Evolutionary conservation across 2,329 filamentous ascomycete genomes (phyloP).

Genomic region (Fusarium cicatricum): DNA sequence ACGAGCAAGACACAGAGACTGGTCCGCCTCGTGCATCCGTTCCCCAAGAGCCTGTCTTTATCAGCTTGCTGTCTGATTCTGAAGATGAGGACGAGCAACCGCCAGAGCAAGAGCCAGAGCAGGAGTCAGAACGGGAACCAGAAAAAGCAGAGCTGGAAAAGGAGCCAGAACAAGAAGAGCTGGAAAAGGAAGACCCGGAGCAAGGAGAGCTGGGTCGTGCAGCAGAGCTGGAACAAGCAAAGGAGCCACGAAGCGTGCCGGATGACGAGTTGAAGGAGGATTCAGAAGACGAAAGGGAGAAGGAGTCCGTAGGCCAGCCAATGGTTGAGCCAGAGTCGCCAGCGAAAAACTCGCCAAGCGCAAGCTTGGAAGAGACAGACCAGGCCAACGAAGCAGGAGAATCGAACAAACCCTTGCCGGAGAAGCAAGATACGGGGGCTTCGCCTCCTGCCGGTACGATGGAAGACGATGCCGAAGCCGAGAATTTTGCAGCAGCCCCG

Average conservation of each 20-base stretch:
- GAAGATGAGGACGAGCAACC: constrained; percentile 52
- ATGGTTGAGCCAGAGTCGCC: background rate
- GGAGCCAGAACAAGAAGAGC: background rate
- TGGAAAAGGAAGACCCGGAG: background rate
- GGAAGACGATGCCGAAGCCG: constrained; percentile 13
- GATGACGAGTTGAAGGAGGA: background rate
- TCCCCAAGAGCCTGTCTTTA: constrained; percentile 52
- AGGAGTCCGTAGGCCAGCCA: background rate
- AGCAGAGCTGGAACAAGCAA: background rate
- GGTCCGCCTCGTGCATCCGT: constrained; percentile 19
- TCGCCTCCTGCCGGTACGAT: background rate
- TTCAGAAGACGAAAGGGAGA: background rate
- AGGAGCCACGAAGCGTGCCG: background rate
- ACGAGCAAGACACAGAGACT: constrained; percentile 30
- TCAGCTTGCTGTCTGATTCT: constrained; percentile 57
- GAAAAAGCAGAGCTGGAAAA: background rate
- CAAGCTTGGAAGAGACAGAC: background rate
- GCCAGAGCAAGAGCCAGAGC: constrained; percentile 4
- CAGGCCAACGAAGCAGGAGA: background rate
- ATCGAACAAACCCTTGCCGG: background rate
- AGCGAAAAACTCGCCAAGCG: background rate
- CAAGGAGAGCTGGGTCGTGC: background rate
- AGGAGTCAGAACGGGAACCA: background rate
- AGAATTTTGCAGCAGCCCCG: background rate
- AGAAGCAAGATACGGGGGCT: background rate